Evolutionary conservation across 2,329 filamentous ascomycete genomes (phyloP).

Genomic region (Ceratocystis cubensis): DNA sequence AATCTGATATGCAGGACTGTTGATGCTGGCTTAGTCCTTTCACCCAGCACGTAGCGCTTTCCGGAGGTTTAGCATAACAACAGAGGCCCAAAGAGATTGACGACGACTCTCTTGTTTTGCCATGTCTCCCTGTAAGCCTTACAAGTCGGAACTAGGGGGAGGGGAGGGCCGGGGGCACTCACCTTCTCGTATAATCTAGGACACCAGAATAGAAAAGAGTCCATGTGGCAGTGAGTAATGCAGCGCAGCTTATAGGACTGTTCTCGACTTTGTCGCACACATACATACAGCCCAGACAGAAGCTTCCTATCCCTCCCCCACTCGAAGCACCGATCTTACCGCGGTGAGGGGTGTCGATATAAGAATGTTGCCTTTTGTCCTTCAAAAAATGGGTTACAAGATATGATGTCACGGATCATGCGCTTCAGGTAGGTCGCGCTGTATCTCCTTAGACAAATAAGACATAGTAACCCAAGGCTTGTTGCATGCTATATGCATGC

Average conservation of each 20-base stretch:
- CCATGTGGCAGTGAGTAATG: background rate
- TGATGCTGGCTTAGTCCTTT: background rate
- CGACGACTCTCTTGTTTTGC: no score
- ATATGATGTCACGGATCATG: conserved; percentile 8
- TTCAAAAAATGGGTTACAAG: background rate
- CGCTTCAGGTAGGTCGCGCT: background rate
- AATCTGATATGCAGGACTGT: background rate
- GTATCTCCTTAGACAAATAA: background rate
- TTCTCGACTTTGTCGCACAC: background rate
- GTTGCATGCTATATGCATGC: background rate
- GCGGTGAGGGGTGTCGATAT: background rate
- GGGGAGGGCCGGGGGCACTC: background rate
- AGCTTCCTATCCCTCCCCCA: background rate
- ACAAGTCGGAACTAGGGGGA: background rate
- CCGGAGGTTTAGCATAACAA: no score
- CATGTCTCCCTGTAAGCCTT: background rate
- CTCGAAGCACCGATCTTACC: background rate
- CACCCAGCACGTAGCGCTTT: background rate
- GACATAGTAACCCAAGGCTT: background rate
- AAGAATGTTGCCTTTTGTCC: no score
- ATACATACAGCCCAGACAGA: background rate
- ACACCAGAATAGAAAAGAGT: background rate
- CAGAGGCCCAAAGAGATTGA: background rate
- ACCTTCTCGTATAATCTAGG: background rate
- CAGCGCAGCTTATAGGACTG: background rate